Evolutionary conservation across 768 basidiomycete species (phyloP).

Genomic region (Collybiopsis confluens): DNA sequence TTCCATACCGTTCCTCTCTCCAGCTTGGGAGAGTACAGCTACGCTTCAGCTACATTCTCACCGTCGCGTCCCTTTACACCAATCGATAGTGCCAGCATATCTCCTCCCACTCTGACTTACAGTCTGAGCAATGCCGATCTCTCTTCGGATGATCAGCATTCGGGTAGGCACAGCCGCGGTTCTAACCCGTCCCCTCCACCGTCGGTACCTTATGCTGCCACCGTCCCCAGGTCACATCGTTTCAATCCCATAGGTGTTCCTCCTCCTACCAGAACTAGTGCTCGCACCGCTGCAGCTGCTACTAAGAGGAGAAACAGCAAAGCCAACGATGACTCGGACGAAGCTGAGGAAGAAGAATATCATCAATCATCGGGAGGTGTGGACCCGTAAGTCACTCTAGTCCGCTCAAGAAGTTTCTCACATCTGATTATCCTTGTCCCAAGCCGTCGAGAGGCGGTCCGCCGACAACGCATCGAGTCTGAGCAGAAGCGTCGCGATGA

Average conservation of each 20-base stretch:
- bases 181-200: conserved; percentile 28
- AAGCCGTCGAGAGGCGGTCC: conserved; percentile 83
- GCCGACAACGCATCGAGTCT: conserved; percentile 89
- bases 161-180: conserved; percentile 66
- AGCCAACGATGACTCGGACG: conserved; percentile 64
- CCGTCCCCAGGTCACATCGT: conserved; percentile 71
- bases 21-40: conserved; percentile 40
- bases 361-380: conserved; percentile 43
- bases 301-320: conserved; percentile 40
- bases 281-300: conserved; percentile 31
- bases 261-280: conserved; percentile 52
- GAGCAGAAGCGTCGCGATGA: conserved; percentile 91
- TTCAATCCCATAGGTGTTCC: conserved; percentile 71
- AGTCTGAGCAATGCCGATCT: conserved; percentile 66
- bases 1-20: conserved; percentile 60
- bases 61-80: conserved; percentile 65
- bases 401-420: not conserved
- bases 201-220: conserved; percentile 50
- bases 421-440: conserved; percentile 3
- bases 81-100: conserved; percentile 53
- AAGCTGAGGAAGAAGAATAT: conserved; percentile 68
- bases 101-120: conserved; percentile 66
- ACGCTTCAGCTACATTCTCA: conserved; percentile 32
- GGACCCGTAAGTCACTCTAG: conserved; percentile 42
- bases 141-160: conserved; percentile 61